Percentiles rank a stretch among this genome's conserved stretches.
Conservation (phyloP, 805 yeast species). For the Candida corydali region DNA sequence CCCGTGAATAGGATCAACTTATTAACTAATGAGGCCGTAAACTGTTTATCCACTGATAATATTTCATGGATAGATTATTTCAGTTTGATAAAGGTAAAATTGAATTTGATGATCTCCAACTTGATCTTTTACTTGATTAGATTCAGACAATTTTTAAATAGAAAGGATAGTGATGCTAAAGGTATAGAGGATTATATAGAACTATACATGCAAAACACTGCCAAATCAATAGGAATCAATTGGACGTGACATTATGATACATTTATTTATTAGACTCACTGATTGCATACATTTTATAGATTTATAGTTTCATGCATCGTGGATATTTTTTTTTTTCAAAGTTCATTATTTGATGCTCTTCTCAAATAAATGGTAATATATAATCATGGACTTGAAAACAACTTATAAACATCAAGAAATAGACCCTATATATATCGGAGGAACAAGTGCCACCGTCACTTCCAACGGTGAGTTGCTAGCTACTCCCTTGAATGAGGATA, state of each 20-base stretch:
- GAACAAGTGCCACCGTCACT: slow-evolving; percentile 68
- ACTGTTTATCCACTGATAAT: slow-evolving; percentile 14
- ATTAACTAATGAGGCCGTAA: slow-evolving; percentile 54
- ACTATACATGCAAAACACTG: slow-evolving; percentile 37
- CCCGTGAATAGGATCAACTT: slow-evolving; percentile 72
- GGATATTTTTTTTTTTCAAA: no score
- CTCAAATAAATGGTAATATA: no score
- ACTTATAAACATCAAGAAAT: slow-evolving; percentile 47
- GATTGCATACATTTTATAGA: no score
- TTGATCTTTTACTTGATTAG: slow-evolving; percentile 30
- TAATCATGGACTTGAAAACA: slow-evolving; percentile 33
- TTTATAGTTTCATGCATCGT: no score
- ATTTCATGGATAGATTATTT: slow-evolving; percentile 10
- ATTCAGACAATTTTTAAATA: slow-evolving; percentile 26
- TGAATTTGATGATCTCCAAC: slow-evolving; percentile 24
- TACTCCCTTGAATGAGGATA: slow-evolving; percentile 75
- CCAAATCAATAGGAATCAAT: slow-evolving; percentile 42
- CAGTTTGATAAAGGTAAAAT: slow-evolving; percentile 17
- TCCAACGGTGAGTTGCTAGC: slow-evolving; percentile 69
- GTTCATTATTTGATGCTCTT: not conserved
- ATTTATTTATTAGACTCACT: no score
- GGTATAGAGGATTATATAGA: slow-evolving; percentile 48
- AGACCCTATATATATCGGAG: slow-evolving; percentile 85
- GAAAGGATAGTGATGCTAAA: slow-evolving; percentile 25
- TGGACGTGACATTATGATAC: slow-evolving; percentile 12